phyloP scores from a whole-genome alignment of 371 early-diverging fungal species.

The Mortierella sp. region DNA sequence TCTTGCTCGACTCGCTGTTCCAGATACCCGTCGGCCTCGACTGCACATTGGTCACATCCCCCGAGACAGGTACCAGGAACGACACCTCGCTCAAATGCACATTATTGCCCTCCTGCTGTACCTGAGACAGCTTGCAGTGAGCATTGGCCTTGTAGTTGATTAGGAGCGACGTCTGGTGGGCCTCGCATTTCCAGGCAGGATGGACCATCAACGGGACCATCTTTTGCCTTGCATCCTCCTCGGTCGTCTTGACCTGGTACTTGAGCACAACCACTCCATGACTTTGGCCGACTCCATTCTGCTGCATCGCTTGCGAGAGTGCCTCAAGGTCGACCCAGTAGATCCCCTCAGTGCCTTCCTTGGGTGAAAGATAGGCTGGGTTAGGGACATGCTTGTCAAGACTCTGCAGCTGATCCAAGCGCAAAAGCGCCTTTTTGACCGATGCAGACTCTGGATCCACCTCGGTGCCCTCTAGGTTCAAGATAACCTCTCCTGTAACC shows the following conservation, averaged over 20 bases:
- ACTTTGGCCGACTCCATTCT: conserved; percentile 18
- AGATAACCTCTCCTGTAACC: conserved; percentile 65
- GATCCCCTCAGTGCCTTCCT: conserved; percentile 25
- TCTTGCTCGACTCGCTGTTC: conserved; percentile 64
- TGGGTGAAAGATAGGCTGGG: conserved; percentile 56
- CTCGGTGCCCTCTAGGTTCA: conserved; percentile 57
- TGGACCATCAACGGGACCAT: conserved; percentile 61
- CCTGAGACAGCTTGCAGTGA: conserved; percentile 29
- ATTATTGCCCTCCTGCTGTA: neutral
- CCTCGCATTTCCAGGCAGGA: conserved; percentile 73
- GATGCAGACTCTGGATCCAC: conserved; percentile 13
- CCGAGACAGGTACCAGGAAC: conserved; percentile 65
- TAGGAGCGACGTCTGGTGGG: conserved; percentile 64
- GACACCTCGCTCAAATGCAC: conserved; percentile 57
- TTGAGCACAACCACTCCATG: conserved; percentile 59
- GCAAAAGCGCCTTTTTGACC: conserved; percentile 58
- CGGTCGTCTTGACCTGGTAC: conserved; percentile 58
- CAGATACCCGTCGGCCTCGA: conserved; percentile 69
- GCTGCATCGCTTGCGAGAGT: conserved; percentile 48
- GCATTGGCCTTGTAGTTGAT: conserved; percentile 64
- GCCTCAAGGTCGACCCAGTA: conserved; percentile 61
- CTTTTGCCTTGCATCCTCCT: conserved; percentile 40
- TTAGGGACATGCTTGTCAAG: conserved; percentile 59
- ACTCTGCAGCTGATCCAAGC: conserved; percentile 47
- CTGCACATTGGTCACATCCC: conserved; percentile 63